Conservation (phyloP, 2,329 filamentous ascomycete species). For the Ceratocystis ficicola region DNA sequence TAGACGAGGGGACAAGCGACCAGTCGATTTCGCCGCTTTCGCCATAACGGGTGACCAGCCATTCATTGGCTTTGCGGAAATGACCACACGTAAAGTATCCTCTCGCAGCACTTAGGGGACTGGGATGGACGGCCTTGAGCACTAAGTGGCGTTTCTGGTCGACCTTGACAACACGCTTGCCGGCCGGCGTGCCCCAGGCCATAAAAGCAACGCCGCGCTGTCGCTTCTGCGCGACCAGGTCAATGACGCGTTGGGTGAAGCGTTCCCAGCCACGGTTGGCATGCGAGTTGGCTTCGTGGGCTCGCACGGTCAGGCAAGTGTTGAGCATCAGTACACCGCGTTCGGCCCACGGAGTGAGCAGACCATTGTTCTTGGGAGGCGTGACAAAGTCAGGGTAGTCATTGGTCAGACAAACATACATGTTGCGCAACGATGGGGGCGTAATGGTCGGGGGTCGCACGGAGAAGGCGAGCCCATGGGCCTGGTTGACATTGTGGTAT, state of each 20-base stretch:
- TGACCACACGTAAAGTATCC: slow-evolving; percentile 79
- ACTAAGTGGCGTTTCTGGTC: slow-evolving; percentile 66
- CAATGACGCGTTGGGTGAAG: slow-evolving; percentile 85
- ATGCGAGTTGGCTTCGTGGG: slow-evolving; percentile 78
- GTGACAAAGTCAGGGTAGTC: slow-evolving; percentile 72
- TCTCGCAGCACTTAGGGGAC: slow-evolving; percentile 69
- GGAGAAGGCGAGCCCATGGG: slow-evolving; percentile 91
- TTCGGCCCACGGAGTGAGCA: slow-evolving; percentile 88
- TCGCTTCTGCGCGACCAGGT: slow-evolving; percentile 66
- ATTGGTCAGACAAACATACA: slow-evolving; percentile 76
- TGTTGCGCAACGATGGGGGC: slow-evolving; percentile 83
- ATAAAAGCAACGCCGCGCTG: slow-evolving; percentile 81
- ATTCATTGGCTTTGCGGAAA: slow-evolving; percentile 72
- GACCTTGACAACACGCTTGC: slow-evolving; percentile 62
- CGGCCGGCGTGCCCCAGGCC: slow-evolving; percentile 82
- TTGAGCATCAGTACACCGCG: slow-evolving; percentile 88
- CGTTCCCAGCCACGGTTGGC: slow-evolving; percentile 80
- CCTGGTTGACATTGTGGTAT: slow-evolving; percentile 92
- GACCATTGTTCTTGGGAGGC: slow-evolving; percentile 65
- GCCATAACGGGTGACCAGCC: slow-evolving; percentile 70
- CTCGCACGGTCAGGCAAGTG: slow-evolving; percentile 85
- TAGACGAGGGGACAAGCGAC: slow-evolving; percentile 39
- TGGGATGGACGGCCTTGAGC: slow-evolving; percentile 78
- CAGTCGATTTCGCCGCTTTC: slow-evolving; percentile 74
- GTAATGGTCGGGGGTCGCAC: slow-evolving; percentile 79